Percentiles rank a stretch among this genome's conserved stretches.
These are phyloP conservation scores for Chlorella variabilis DNA, from an alignment of 163 green algal genomes.

Conservation along the genomic window DNA sequence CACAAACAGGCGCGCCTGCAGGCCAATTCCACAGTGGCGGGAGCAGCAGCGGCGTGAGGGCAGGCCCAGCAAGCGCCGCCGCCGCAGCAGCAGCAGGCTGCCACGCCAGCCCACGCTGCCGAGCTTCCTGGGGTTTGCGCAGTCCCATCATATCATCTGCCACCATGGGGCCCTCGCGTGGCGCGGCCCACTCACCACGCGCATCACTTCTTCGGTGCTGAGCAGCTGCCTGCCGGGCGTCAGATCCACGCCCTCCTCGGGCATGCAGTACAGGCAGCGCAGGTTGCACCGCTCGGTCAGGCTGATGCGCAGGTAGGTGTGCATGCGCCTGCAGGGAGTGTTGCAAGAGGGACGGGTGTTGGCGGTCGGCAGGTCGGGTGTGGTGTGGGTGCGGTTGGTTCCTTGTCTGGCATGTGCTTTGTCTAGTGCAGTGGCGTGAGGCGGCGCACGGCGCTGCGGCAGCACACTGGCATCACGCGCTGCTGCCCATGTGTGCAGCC, in stretches of 20 bases:
- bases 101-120: no score
- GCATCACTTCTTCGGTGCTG: conserved; percentile 79
- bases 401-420: no score
- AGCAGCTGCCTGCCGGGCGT: conserved; percentile 79
- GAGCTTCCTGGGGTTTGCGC: no score
- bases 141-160: no score
- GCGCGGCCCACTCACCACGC: conserved; percentile 74
- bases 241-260: conserved; percentile 93
- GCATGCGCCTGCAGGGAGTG: conserved; percentile 69
- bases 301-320: conserved; percentile 97
- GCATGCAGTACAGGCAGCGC: conserved; percentile 99
- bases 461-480: no score
- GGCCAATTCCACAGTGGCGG: not conserved
- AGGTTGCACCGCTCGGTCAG: conserved; percentile 99
- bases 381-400: no score
- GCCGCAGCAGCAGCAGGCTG: no score
- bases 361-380: not conserved
- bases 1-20: conserved; percentile 92
- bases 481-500: no score
- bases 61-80: no score
- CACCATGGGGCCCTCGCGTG: no score
- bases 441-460: no score
- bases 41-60: not conserved
- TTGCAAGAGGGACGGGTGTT: not conserved
- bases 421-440: no score